Conservation (phyloP, 2,329 filamentous ascomycete genomes). For the Beauveria rudraprayagi region DNA sequence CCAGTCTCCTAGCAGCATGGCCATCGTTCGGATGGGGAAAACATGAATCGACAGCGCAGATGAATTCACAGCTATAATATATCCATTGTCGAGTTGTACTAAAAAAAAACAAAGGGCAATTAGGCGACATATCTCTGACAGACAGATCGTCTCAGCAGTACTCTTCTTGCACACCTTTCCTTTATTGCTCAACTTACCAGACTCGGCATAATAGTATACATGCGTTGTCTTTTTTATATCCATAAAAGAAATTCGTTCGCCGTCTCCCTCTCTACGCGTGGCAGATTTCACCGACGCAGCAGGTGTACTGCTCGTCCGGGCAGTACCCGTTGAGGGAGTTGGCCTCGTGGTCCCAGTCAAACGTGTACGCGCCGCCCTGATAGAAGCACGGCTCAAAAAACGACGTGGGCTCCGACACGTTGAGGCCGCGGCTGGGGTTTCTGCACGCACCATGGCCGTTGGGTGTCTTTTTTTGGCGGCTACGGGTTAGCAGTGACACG, state of each 20-base stretch:
- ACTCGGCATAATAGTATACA: background rate
- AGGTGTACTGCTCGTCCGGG: constrained; percentile 14
- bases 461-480: background rate
- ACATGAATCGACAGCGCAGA: no score
- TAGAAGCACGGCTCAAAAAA: constrained; percentile 12
- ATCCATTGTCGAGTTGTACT: no score
- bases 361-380: constrained; percentile 11
- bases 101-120: no score
- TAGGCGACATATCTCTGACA: no score
- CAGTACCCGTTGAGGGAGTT: constrained; percentile 12
- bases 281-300: constrained; percentile 10
- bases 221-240: background rate
- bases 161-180: no score
- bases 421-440: constrained; percentile 2
- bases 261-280: background rate
- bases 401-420: background rate
- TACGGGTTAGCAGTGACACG: background rate
- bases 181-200: no score
- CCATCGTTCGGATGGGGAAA: no score
- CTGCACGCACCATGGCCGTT: constrained; percentile 12
- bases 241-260: background rate
- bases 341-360: constrained; percentile 11
- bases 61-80: no score
- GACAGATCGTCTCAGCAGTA: no score
- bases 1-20: constrained; percentile 21